Base-by-base conservation (phyloP, 2,329 filamentous ascomycete genomes). In the Fusarium napiforme region DNA sequence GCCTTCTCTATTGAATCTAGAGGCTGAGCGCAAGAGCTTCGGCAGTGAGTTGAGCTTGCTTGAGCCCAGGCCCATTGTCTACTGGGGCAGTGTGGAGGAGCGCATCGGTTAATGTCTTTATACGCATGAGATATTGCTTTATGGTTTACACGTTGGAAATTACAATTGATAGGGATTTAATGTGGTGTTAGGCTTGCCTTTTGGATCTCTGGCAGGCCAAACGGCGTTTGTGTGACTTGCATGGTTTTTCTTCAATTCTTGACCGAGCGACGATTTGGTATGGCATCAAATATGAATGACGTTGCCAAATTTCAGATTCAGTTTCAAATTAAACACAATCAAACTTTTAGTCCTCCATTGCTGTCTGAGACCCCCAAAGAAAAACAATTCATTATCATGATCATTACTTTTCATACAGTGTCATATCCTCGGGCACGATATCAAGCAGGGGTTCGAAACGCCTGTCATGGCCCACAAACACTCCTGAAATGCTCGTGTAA, bases 31-130 rank as follows among this genome's bases (percentile, higher is more conserved):
- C 72, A 83, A 81, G 75, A 84, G 81, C 74, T 90, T 88, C 61
- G 84, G 84, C 15, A 83, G 82, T 58, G 88, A 88, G 75, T 83
- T 91, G 14, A 84, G 83, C 74, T 83, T 92, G 23, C 84, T 92
- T 32, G 90, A 92, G 81, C 90, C 90, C 5, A 82, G 90, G 47
- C 90, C 90, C 16, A 84, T 90, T 40, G 88, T 90, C 60, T 91
- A 90, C 81, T 91, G 89, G 86, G 88, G 87, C 72, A 88, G 90
- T 43, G 80, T 91, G 53, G 89, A 91, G 81, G 89, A 91, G 82
- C 85, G 88, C 59, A 89, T 91, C 78, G 82, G 83, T 47, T 82
- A 81, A 26, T 49, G 59, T 26, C 59, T 61, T 62, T 46, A 60
- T 64, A 19, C 28, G 26, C 30, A 65, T 50, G 60, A 57, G 50